A percentile compares a stretch with the other conserved stretches of the same genome.
phyloP scores from a whole-genome alignment of 768 basidiomycete species.

The Tulasnella sp. region DNA sequence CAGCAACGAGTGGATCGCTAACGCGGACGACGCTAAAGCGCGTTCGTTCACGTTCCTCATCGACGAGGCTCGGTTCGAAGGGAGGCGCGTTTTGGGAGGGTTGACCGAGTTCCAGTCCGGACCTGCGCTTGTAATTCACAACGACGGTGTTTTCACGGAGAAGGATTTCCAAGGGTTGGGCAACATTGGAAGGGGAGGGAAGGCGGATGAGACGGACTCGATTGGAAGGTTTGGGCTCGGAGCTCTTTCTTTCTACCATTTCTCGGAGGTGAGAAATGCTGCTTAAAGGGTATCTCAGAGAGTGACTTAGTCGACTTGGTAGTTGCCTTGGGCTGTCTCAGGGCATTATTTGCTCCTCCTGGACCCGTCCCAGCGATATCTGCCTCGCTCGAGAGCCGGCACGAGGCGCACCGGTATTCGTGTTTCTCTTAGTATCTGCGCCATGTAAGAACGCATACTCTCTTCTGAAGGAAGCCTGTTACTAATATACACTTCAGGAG shows the following conservation, averaged over 20 bases:
- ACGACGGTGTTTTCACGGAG: constrained; percentile 32
- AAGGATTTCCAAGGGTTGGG: constrained; percentile 39
- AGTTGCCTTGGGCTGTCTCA: constrained; percentile 28
- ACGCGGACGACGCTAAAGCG: constrained; percentile 40
- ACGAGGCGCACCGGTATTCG: constrained; percentile 27
- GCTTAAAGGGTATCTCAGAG: too few relatives aligned
- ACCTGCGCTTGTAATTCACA: constrained; percentile 36
- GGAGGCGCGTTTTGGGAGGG: constrained; percentile 23
- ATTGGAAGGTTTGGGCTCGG: constrained; percentile 46
- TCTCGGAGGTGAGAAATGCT: constrained; percentile 38
- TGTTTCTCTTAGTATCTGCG: not conserved
- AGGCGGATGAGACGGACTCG: constrained; percentile 27
- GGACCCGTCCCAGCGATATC: constrained; percentile 34
- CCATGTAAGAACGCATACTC: not conserved
- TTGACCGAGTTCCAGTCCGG: constrained; percentile 28
- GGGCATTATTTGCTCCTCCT: constrained; percentile 29
- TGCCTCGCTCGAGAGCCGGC: constrained; percentile 22
- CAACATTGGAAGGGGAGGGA: constrained; percentile 36
- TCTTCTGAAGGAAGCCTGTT: not conserved
- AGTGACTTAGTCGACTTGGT: too few relatives aligned
- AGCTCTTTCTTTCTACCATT: constrained; percentile 41
- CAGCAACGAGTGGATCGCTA: constrained; percentile 41
- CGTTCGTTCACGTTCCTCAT: constrained; percentile 32
- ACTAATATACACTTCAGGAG: constrained; percentile 22
- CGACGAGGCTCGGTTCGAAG: constrained; percentile 22